Conservation (phyloP, 495 filamentous ascomycete genomes). For the Talaromyces borbonicus region DNA sequence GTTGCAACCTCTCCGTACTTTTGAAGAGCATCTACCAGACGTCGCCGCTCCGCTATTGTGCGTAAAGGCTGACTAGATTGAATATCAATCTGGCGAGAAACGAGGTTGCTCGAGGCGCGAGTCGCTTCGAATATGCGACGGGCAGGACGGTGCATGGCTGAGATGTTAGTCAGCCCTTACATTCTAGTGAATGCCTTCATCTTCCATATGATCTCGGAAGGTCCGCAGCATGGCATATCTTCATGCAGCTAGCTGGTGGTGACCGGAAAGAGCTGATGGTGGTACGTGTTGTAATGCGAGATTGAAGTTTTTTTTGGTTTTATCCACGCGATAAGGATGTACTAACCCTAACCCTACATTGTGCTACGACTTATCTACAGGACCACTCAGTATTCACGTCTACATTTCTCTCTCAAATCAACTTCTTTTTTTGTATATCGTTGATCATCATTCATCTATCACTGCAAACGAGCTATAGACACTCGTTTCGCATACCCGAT, state of each 20-base stretch:
- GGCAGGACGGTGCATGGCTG: background rate
- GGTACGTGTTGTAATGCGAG: background rate
- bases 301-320: background rate
- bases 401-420: too few species aligned
- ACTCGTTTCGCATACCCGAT: slow-evolving; percentile 1
- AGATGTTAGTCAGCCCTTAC: too few species aligned
- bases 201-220: too few species aligned
- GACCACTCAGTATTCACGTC: too few species aligned
- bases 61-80: slow-evolving; percentile 52
- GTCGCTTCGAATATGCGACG: background rate
- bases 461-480: background rate
- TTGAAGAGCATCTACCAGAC: slow-evolving; percentile 61
- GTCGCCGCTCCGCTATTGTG: slow-evolving; percentile 59
- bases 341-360: background rate
- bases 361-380: too few species aligned
- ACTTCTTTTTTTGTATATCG: too few species aligned
- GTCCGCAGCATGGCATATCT: too few species aligned
- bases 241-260: too few species aligned
- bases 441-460: slow-evolving; percentile 2
- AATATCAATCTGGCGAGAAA: slow-evolving; percentile 40
- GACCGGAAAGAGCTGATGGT: too few species aligned
- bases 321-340: too few species aligned
- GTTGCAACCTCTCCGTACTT: slow-evolving; percentile 66
- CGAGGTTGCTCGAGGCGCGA: background rate
- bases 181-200: too few species aligned